Evolutionary conservation across 768 basidiomycete genomes (phyloP).

Genomic region (Boletus rufocinnamomeus): DNA sequence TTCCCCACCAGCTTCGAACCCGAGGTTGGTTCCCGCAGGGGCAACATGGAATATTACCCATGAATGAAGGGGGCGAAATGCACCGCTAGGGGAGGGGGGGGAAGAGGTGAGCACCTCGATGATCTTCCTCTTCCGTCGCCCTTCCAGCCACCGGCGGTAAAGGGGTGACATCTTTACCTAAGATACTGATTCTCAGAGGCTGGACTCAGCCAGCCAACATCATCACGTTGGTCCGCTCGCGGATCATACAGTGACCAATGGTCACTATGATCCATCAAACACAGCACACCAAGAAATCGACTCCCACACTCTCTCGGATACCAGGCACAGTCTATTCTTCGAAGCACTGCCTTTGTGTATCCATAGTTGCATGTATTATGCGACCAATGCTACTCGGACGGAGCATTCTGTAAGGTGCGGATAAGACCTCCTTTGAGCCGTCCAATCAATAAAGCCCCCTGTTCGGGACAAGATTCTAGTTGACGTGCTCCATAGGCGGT

Average conservation of each 20-base stretch:
- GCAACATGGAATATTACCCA: not conserved
- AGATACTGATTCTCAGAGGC: not conserved
- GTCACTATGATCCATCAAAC: not conserved
- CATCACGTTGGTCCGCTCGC: not conserved
- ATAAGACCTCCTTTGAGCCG: not conserved
- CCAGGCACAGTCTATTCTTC: not conserved
- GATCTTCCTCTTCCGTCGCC: not conserved
- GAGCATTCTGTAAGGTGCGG: not conserved
- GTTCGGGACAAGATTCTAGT: too few species aligned
- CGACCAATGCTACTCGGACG: not conserved
- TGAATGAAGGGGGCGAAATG: not conserved
- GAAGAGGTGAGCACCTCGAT: not conserved
- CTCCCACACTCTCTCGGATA: not conserved
- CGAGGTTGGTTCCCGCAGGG: not conserved
- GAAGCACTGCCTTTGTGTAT: not conserved
- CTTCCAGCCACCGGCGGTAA: not conserved
- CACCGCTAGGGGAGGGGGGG: not conserved
- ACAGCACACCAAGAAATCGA: not conserved
- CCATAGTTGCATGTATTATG: too few species aligned
- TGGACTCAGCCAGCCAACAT: not conserved
- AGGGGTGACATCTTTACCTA: constrained; percentile 1
- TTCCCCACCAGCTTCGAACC: not conserved
- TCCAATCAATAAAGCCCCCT: not conserved
- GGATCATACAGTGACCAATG: not conserved
- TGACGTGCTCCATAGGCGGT: not conserved